Evolutionary conservation across 257 asterid species (phyloP).

Genomic region (Paulownia fortunei): DNA sequence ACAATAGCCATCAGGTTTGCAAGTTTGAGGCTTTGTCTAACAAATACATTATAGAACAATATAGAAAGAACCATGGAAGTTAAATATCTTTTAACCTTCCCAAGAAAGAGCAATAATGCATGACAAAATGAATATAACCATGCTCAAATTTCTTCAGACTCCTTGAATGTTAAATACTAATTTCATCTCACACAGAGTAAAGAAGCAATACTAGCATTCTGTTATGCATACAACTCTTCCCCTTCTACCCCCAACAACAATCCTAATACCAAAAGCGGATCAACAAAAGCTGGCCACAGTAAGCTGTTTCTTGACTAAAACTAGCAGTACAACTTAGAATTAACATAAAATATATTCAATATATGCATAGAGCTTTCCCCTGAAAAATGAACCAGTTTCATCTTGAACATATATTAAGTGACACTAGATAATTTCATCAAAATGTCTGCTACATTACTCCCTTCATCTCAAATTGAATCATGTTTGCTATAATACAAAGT

Average conservation of each 20-base stretch:
- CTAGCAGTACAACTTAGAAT: neutral
- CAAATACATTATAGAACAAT: neutral
- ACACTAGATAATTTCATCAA: constrained; percentile 1
- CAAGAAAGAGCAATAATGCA: neutral
- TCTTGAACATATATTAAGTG: constrained; percentile 11
- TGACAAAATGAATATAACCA: neutral
- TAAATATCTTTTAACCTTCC: neutral
- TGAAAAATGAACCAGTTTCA: constrained; percentile 11
- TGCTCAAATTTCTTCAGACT: neutral
- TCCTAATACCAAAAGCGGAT: neutral
- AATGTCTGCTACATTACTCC: neutral
- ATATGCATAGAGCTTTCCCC: neutral
- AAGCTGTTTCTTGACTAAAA: neutral
- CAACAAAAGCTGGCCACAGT: neutral
- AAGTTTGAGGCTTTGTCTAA: neutral
- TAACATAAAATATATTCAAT: neutral
- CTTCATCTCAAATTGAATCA: constrained; percentile 1
- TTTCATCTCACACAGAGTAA: neutral
- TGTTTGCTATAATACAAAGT: constrained; percentile 13
- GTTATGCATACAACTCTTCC: neutral
- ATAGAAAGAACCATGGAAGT: neutral
- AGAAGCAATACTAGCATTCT: neutral
- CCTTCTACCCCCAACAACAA: too few relatives aligned
- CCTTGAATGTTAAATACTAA: neutral
- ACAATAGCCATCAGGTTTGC: constrained; percentile 27